Percentiles rank a stretch among this genome's conserved stretches.
phyloP scores from a whole-genome alignment of 1,284 basidiomycete genomes.

The Vanrija sp. region DNA sequence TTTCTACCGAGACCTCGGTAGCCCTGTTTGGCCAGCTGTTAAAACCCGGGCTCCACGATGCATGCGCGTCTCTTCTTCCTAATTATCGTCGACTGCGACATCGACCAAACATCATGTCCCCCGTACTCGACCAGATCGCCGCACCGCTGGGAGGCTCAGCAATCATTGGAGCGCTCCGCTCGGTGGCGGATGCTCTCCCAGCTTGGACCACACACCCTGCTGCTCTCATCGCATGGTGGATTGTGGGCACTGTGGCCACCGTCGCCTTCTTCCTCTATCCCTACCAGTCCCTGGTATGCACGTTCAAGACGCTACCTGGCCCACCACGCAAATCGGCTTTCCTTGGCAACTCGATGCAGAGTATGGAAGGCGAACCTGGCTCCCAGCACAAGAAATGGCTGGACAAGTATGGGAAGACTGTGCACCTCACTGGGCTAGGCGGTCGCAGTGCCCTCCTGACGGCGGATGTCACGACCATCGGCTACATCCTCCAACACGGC shows the following conservation, averaged over 20 bases:
- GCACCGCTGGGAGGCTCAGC: too few relatives aligned
- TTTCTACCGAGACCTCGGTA: too few relatives aligned
- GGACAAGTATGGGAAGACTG: not conserved
- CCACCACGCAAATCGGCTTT: constrained; percentile 11
- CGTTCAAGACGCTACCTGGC: constrained; percentile 6
- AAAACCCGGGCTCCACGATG: too few relatives aligned
- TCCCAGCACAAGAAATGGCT: not conserved
- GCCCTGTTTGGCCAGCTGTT: too few relatives aligned
- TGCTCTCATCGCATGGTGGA: too few relatives aligned
- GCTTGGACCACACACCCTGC: too few relatives aligned
- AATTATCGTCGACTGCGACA: too few relatives aligned
- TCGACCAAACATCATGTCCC: too few relatives aligned
- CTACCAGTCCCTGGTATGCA: not conserved
- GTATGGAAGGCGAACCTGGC: constrained; percentile 9
- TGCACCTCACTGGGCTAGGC: constrained; percentile 9
- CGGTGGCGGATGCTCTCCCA: too few relatives aligned
- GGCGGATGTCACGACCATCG: constrained; percentile 60
- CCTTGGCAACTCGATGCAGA: constrained; percentile 9
- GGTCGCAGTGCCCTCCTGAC: constrained; percentile 55
- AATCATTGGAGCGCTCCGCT: too few relatives aligned
- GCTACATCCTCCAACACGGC: constrained; percentile 59
- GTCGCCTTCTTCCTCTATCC: not conserved
- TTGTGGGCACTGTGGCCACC: not conserved
- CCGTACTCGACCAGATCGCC: too few relatives aligned
- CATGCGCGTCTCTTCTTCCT: too few relatives aligned